phyloP scores from a whole-genome alignment of 768 basidiomycete genomes.

The Coprinopsis cinerea region DNA sequence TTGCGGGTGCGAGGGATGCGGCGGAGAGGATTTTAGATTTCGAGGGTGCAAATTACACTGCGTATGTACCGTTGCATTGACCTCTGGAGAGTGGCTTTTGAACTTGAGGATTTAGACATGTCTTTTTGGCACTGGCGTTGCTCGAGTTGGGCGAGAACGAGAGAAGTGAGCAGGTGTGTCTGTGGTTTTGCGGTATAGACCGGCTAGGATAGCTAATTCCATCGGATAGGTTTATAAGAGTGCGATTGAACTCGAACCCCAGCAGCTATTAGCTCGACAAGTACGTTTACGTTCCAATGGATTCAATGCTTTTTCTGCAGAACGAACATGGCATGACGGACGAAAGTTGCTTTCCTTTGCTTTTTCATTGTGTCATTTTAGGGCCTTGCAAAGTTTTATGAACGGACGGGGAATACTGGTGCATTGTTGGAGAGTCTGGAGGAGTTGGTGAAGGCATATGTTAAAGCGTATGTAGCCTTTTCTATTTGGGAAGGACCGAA shows the following conservation, averaged over 20 bases:
- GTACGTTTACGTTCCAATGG: conserved; percentile 33
- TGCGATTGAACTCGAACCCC: conserved; percentile 65
- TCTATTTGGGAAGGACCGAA: neutral
- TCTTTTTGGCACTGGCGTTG: conserved; percentile 78
- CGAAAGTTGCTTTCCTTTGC: too few relatives aligned
- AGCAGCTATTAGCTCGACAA: conserved; percentile 81
- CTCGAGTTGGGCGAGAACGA: conserved; percentile 67
- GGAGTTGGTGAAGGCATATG: conserved; percentile 52
- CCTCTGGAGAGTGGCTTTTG: neutral
- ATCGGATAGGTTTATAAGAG: conserved; percentile 61
- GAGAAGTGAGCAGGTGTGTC: conserved; percentile 79
- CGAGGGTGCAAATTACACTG: conserved; percentile 82
- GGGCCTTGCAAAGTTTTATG: conserved; percentile 74
- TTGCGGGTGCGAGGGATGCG: conserved; percentile 57
- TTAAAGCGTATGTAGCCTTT: conserved; percentile 43
- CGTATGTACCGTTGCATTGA: conserved; percentile 44
- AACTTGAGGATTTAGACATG: conserved; percentile 45
- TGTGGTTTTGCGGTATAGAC: conserved; percentile 12
- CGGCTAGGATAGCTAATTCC: neutral
- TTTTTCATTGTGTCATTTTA: too few relatives aligned
- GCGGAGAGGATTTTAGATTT: conserved; percentile 61
- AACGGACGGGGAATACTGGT: conserved; percentile 54
- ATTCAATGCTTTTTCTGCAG: conserved; percentile 8
- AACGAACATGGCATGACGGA: conserved; percentile 7
- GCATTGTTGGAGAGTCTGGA: conserved; percentile 48